phyloP scores from a whole-genome alignment of 139 green algal genomes.

The Picochlorum sp. region DNA sequence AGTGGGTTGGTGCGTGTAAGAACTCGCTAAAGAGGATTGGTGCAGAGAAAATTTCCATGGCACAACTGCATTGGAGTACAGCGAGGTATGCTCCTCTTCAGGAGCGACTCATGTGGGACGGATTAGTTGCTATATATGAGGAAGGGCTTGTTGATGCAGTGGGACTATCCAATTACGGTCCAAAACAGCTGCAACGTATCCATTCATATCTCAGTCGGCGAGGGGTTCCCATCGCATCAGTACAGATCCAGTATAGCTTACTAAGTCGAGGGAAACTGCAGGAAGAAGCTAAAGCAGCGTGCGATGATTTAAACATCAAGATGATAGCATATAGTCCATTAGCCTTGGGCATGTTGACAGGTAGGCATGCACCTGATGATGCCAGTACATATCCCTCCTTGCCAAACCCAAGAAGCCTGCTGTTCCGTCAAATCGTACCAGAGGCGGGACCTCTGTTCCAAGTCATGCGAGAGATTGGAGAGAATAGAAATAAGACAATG shows the following conservation, averaged over 20 bases:
- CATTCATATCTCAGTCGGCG: constrained; percentile 49
- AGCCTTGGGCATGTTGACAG: constrained; percentile 70
- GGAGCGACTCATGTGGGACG: constrained; percentile 66
- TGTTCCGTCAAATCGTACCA: constrained; percentile 81
- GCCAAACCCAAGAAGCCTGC: constrained; percentile 51
- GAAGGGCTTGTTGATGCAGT: constrained; percentile 67
- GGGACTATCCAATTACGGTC: constrained; percentile 60
- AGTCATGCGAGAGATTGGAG: constrained; percentile 52
- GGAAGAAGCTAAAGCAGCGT: constrained; percentile 47
- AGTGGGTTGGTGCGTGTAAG: constrained; percentile 60
- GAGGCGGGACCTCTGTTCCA: constrained; percentile 49
- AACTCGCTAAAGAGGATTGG: constrained; percentile 40
- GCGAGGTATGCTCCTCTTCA: constrained; percentile 78
- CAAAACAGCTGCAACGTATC: constrained; percentile 59
- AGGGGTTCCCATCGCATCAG: constrained; percentile 65
- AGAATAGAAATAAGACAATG: constrained; percentile 49
- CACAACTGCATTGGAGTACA: constrained; percentile 82
- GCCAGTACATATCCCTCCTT: constrained; percentile 32
- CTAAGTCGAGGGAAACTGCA: constrained; percentile 59
- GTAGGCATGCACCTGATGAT: constrained; percentile 58
- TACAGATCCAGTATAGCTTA: constrained; percentile 86
- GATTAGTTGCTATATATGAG: constrained; percentile 56
- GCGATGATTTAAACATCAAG: constrained; percentile 76
- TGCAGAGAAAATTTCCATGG: constrained; percentile 58
- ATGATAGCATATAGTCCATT: constrained; percentile 92